Conservation (phyloP, 2,329 filamentous ascomycete genomes). For the Tolypocladium ophioglossoides region DNA sequence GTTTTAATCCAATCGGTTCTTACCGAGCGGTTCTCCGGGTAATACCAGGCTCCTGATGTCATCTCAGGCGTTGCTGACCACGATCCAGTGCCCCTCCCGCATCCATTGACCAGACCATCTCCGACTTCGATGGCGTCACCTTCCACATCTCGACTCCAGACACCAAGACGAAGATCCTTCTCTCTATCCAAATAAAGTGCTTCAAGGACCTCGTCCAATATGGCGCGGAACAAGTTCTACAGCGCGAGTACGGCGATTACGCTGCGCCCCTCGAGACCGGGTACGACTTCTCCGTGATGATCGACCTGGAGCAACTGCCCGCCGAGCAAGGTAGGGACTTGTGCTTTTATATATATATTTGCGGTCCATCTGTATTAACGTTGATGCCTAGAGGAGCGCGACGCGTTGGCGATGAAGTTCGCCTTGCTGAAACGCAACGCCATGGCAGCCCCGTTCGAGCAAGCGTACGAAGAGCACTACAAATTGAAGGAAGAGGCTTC, state of each 20-base stretch:
- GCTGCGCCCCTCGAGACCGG: conserved; percentile 79
- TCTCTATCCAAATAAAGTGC: conserved; percentile 93
- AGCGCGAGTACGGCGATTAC: conserved; percentile 89
- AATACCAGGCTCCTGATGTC: conserved; percentile 8
- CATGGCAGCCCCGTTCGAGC: conserved; percentile 97
- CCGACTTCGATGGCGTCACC: conserved; percentile 96
- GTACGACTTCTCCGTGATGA: conserved; percentile 88
- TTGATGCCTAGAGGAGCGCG: conserved; percentile 58
- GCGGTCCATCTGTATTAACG: too few relatives aligned
- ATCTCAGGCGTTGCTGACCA: conserved; percentile 20
- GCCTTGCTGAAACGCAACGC: conserved; percentile 93
- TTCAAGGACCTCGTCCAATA: conserved; percentile 87
- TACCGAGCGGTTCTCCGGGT: conserved; percentile 89
- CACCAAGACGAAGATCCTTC: conserved; percentile 82
- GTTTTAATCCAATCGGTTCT: conserved; percentile 94
- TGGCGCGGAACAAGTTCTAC: conserved; percentile 81
- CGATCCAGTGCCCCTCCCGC: conserved; percentile 62
- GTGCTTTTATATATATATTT: too few relatives aligned
- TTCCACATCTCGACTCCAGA: conserved; percentile 98
- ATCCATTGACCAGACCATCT: conserved; percentile 95
- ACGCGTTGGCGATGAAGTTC: conserved; percentile 78
- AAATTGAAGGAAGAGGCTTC: conserved; percentile 77
- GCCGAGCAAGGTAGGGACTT: conserved; percentile 53
- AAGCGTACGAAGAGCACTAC: conserved; percentile 89
- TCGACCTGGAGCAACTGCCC: conserved; percentile 83